These are phyloP conservation scores for Apium graveolens DNA, from an alignment of 129 eudicot genomes.

Conservation along the genomic window DNA sequence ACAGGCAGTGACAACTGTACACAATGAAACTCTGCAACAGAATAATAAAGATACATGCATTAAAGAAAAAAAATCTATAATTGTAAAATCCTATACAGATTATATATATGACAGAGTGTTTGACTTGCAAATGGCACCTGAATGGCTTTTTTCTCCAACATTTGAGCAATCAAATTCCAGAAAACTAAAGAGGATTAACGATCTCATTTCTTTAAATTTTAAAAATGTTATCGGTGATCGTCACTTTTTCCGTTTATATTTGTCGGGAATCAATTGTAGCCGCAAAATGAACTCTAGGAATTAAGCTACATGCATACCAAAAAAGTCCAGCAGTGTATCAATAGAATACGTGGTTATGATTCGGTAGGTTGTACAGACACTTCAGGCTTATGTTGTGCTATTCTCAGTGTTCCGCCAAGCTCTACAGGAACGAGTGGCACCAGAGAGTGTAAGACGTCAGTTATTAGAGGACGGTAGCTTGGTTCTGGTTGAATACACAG, in stretches of 20 bases:
- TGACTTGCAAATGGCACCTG: not conserved
- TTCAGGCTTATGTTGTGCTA: constrained; percentile 22
- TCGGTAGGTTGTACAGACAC: not conserved
- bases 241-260: not conserved
- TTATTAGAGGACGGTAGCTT: constrained; percentile 85
- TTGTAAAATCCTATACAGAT: not conserved
- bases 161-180: not conserved
- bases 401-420: constrained; percentile 78
- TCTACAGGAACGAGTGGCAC: constrained; percentile 87
- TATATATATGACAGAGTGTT: not conserved
- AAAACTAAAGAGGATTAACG: not conserved
- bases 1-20: no score
- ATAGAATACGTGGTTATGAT: not conserved
- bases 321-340: not conserved
- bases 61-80: not conserved
- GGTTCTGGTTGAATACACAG: constrained; percentile 95
- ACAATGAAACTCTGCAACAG: no score
- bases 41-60: no score
- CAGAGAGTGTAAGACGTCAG: constrained; percentile 82
- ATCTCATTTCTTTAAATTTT: not conserved
- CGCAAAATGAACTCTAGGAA: not conserved
- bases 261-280: not conserved
- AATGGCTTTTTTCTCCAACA: not conserved
- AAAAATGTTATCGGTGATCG: not conserved
- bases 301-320: not conserved